Base-by-base conservation (phyloP, 1,139 yeast species). In the Hansenula sp. region DNA sequence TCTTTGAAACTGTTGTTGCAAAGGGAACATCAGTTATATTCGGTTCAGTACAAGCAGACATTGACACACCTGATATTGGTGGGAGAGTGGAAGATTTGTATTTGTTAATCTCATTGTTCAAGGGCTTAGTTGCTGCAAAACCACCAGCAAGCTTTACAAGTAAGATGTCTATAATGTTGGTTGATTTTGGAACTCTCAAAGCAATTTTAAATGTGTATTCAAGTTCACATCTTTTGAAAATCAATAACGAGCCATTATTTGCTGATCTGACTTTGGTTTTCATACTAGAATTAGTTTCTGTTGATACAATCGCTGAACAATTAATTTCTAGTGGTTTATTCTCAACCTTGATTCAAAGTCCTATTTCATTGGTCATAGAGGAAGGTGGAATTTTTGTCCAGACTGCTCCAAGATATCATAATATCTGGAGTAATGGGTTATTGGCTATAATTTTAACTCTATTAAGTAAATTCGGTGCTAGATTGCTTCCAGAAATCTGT, bases 361-460 rank as follows among this genome's bases (percentile, higher is more conserved):
- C 89, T 6, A 70, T 87, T 2, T 83, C 95, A 1, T 63, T 70
- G 27, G 69, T 72, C 1, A 76, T 90, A 31, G 87, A 82, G 55
- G 69, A 71, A 8, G 95, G 95, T 1, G 74, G 75, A 3, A 61
- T 86, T 4, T 69, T 69, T 20, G 72, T 85, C 2, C 69, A 74
- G 17, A 47, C 59, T 0, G 60, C 69, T 9, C 74, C 84, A 1
- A 73, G 75, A 44, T 65, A 85, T 46, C 92, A 88, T 58, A 71
- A 76, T 40, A 68, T 86, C 19, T 90, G 97, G 97, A 75, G 80
- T 12, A 81, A 83, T 55, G 96, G 96, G 1, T 66, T 90, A 18
- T 66, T 90, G 33, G 83, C 95, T 0, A 74, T 87, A 9, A 66
- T 83, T 21, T 62, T 87, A 32, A 69, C 76, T 3, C 62, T 87